A percentile compares a stretch with the other conserved stretches of the same genome.
Conservation (phyloP, 164 flowering plant genomes). For the Taxillus chinensis region DNA sequence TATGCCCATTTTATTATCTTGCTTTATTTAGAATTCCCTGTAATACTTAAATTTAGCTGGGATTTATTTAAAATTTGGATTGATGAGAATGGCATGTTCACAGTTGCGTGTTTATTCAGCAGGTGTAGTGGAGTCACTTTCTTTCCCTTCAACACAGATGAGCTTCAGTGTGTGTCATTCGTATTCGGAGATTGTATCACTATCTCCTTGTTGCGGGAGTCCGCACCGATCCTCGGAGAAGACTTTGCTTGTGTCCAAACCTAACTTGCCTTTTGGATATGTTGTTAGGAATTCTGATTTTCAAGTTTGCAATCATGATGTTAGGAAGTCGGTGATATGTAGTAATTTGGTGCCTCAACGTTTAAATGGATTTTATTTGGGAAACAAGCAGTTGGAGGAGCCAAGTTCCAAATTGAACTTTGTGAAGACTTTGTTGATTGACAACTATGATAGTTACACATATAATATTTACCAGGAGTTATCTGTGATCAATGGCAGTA, state of each 20-base stretch:
- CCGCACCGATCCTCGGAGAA: slow-evolving; percentile 9
- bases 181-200: slow-evolving; percentile 19
- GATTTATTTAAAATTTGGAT: no score
- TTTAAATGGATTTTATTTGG: slow-evolving; percentile 31
- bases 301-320: slow-evolving; percentile 10
- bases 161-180: slow-evolving; percentile 20
- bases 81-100: no score
- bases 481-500: slow-evolving; percentile 78
- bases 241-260: slow-evolving; percentile 11
- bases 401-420: slow-evolving; percentile 29
- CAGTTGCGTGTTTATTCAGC: slow-evolving; percentile 5
- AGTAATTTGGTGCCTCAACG: slow-evolving; percentile 39
- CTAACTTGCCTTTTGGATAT: slow-evolving; percentile 11
- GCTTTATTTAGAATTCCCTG: no score
- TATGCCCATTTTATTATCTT: no score
- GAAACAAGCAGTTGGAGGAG: slow-evolving; percentile 25
- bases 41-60: no score
- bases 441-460: slow-evolving; percentile 96
- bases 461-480: slow-evolving; percentile 89
- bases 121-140: slow-evolving; percentile 5
- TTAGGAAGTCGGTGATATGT: slow-evolving; percentile 23
- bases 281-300: slow-evolving; percentile 10
- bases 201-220: slow-evolving; percentile 16
- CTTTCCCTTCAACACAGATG: slow-evolving; percentile 18
- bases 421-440: slow-evolving; percentile 88